These are phyloP conservation scores for Mycocentrospora acerina DNA, from an alignment of 2,329 filamentous ascomycete genomes.

Conservation along the genomic window DNA sequence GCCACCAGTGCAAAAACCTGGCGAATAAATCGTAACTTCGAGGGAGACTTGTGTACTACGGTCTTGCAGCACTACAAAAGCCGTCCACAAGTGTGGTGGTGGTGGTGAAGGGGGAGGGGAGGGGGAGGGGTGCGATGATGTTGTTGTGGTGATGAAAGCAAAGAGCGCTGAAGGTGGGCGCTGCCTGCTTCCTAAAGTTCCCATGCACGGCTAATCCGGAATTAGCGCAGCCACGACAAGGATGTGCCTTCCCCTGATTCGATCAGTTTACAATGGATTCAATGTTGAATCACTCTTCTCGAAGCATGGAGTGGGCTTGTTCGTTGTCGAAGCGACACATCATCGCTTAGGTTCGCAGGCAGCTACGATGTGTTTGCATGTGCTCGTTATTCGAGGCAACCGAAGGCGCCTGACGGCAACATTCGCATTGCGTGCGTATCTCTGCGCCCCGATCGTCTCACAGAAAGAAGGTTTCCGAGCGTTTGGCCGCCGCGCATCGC, in stretches of 20 bases:
- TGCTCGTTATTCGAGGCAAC: too few species aligned
- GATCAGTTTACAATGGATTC: too few species aligned
- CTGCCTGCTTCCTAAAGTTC: slow-evolving; percentile 8
- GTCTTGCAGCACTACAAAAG: slow-evolving; percentile 26
- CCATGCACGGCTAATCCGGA: slow-evolving; percentile 8
- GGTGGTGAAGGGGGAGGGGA: slow-evolving; percentile 14
- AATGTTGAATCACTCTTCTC: too few species aligned
- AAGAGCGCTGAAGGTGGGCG: slow-evolving; percentile 6
- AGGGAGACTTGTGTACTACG: slow-evolving; percentile 24
- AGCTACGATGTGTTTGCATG: too few species aligned
- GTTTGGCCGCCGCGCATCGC: slow-evolving; percentile 2
- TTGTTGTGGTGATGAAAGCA: slow-evolving; percentile 19
- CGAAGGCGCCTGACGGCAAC: background rate
- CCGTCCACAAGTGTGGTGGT: slow-evolving; percentile 21
- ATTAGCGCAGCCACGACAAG: slow-evolving; percentile 3
- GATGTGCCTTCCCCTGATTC: slow-evolving; percentile 6
- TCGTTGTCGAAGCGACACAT: slow-evolving; percentile 12
- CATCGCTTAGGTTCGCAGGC: slow-evolving; percentile 10
- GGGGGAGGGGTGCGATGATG: slow-evolving; percentile 11
- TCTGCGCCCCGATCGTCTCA: background rate
- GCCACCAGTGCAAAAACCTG: slow-evolving; percentile 18
- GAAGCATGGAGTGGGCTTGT: slow-evolving; percentile 2
- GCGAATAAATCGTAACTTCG: slow-evolving; percentile 24
- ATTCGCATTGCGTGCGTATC: slow-evolving; percentile 1
- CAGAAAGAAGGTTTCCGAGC: too few species aligned